phyloP scores from a whole-genome alignment of 805 yeast species.

The Kuraishia borneana region DNA sequence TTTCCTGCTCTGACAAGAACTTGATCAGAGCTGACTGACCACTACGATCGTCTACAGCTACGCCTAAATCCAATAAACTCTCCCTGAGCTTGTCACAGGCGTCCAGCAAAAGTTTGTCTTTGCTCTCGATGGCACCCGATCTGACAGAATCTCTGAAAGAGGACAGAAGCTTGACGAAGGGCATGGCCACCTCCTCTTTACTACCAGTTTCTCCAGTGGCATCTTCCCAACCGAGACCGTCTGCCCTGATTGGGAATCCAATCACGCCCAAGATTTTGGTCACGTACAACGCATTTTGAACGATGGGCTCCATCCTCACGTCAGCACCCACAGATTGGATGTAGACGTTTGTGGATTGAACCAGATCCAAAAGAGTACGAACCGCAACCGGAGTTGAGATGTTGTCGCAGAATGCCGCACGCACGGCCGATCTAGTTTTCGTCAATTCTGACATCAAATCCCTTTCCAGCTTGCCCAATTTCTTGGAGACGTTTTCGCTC shows the following conservation, averaged over 20 bases:
- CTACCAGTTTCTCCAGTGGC: conserved; percentile 12
- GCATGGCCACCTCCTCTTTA: conserved; percentile 62
- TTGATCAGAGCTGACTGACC: conserved; percentile 74
- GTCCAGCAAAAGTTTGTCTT: conserved; percentile 43
- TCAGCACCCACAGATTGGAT: conserved; percentile 41
- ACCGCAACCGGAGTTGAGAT: conserved; percentile 71
- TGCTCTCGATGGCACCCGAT: conserved; percentile 51
- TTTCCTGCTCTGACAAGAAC: conserved; percentile 62
- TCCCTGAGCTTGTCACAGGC: conserved; percentile 70
- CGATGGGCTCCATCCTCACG: conserved; percentile 52
- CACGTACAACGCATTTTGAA: conserved; percentile 55
- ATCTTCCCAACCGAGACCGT: conserved; percentile 67
- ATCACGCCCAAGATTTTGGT: conserved; percentile 58
- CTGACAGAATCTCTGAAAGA: conserved; percentile 79
- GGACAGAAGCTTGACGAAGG: conserved; percentile 70
- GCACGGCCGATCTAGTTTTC: conserved; percentile 46
- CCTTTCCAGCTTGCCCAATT: conserved; percentile 43
- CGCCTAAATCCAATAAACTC: conserved; percentile 57
- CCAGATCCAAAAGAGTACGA: conserved; percentile 52
- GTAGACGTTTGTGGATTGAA: conserved; percentile 64
- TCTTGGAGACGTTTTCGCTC: conserved; percentile 50
- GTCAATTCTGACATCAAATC: conserved; percentile 38
- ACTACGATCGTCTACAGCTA: conserved; percentile 81
- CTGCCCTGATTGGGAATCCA: conserved; percentile 67
- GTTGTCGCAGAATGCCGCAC: conserved; percentile 81